Base-by-base conservation (phyloP, 1,284 basidiomycete species). In the Leccinum pseudoinsigne region DNA sequence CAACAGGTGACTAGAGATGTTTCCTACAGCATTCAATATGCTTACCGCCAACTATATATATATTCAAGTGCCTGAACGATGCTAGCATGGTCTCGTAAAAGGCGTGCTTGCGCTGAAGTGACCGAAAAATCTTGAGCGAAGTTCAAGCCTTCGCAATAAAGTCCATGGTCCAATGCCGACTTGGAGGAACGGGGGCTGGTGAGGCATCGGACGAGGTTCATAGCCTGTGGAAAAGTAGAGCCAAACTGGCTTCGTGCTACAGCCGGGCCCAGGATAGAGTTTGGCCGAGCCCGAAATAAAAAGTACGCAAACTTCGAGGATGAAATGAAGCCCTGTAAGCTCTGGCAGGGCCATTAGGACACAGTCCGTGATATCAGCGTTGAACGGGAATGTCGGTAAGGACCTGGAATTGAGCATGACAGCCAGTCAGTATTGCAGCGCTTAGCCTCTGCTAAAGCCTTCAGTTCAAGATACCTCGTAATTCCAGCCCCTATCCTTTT, bases 11-110 rank as follows among this genome's bases (percentile, higher is more conserved):
- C 67, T 10, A 61, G 12, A 45, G 38, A 45, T 0, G 14, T 53
- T 55, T 2, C 18, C 16, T 9, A n/a, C 42, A 36, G 8, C 12
- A 14, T 23, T 8, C 34, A 50, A 57, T 31, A 47, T 1, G n/a
- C 60, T 59, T 66, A 78, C 80, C 74, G 75, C 64, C 71, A 66
- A 57, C 79, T 81, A 65, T 77, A 81, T 7, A 78, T 66, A 36
- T 72, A 69, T 66, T 79, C 79, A 26, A 80, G 64, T 11, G 50
- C 47, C 4, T 26, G 63, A 18, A 75, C 67, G 5, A 69, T 65
- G 1, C 55, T 18, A 8, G 70, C 72, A 58, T 72, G 65, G 2
- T 63, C 26, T 10, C 64, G 66, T 21, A 80, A 61, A 3, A 58
- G 31, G 18, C 54, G 23, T 40, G 9, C 69, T 63, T 63, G 64